Evolutionary conservation across 306 rosid species (phyloP), one percentile per base, ranked within the genome.

Genomic region (Gleditsia sinensis): DNA sequence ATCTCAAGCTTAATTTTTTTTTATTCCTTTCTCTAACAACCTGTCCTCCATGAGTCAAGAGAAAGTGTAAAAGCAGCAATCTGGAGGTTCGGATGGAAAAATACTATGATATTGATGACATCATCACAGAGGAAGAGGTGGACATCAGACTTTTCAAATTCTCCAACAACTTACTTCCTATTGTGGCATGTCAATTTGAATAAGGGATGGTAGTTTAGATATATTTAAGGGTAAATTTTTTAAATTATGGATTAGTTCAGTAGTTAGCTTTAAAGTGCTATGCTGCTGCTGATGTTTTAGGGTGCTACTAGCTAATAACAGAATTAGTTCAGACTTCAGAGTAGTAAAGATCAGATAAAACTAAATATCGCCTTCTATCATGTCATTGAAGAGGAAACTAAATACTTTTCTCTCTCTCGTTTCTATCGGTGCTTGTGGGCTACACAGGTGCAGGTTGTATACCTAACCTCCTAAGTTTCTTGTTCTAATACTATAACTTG

Each of bases 81-180:
- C 36, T 19, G 25, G 67, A 54, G 66, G 37, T 40, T 69, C 14
- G 75, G 74, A 94, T 88, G 97, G 88, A 86, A 46, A 88, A 75
- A 63, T 94, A 91, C 86, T 94, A 88, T 78, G 94, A 91, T 80
- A 76, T 91, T 68, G 89, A 88, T 71, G 98, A 91, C 79, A 91
- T 94, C 78, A 59, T 89, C 37, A 81, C 89, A 1, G 97, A 91
- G 71, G 96, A 88, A 84, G 93, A 91, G 95, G 98, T 90, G 59
- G 53, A 53, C 53, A 72, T 65, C 34, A 14, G 10, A 27, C 59
- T 50, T 57, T 54, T 40, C 10, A 17, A 27, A 45, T 66, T 40
- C 39, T 33, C 6, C 12, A 45, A 9, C 19, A 28, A 30, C 2
- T 40, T 25, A 30, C 30, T 69, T 75, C 67, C 39, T 28, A 51